Base-by-base conservation (phyloP, 2,329 filamentous ascomycete species). In the Colletotrichum sansevieriae region DNA sequence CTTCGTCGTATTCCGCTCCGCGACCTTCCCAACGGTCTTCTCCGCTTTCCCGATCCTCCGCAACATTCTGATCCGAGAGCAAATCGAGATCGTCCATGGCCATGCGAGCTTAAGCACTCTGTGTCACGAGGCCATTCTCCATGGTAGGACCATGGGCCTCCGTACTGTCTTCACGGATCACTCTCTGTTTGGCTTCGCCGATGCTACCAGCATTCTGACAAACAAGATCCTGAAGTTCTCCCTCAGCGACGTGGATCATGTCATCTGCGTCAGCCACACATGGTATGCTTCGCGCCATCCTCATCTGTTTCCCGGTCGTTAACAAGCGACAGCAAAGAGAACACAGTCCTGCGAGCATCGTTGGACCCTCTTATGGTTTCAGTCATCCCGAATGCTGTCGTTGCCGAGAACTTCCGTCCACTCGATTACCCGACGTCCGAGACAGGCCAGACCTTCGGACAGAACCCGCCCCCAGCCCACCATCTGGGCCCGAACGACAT, bases 11-110 rank as follows among this genome's bases (percentile, higher is more conserved):
- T 98, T 98, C 80, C 94, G 97, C 74, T 92, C 94, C 72, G 90
- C 94, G 4, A 97, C 94, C 12, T 95, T 99, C 76, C 96, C 96
- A 0, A 98, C 97, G 5, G 94, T 99, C 76, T 98, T 98, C 83
- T 98, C 95, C 35, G 98, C 97, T 83, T 99, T 99, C 75, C 96
- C 97, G 10, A 90, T 98, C n/a, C 95, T 99, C 75, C 91, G 96
- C 65, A 97, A 98, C 74, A 98, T 99, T 74, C 89, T 98, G 71
- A 92, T 99, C 70, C 90, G 96, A 52, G 96, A 99, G 80, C 89
- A 91, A 70, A 98, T 99, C 73, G 92, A 98, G 79, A 99, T 99
- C 74, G 95, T 99, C 0, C 96, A 99, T 78, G 96, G 95, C n/a
- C 96, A 99, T 83, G 95, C 88, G 37, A 97, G 94, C 77, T 84